These are phyloP conservation scores for Heteromeles arbutifolia DNA, from an alignment of 306 rosid genomes.

Conservation along the genomic window DNA sequence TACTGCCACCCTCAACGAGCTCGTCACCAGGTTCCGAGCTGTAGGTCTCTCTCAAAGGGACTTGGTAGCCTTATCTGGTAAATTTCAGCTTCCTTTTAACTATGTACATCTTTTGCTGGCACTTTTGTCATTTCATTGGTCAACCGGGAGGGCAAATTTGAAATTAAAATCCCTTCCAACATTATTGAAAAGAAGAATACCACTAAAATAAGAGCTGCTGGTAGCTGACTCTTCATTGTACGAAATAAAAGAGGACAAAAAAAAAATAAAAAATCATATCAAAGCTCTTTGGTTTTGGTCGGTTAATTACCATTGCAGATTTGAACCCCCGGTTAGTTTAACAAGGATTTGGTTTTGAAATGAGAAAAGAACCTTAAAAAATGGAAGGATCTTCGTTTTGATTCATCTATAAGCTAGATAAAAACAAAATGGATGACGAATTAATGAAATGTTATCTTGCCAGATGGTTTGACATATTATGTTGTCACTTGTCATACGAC, in stretches of 20 bases:
- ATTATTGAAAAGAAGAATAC: neutral
- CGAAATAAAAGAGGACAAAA: neutral
- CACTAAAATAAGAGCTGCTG: neutral
- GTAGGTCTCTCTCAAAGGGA: slow-evolving; percentile 57
- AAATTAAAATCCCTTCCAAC: no score
- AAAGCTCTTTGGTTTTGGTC: neutral
- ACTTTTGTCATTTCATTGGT: neutral
- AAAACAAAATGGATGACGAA: neutral
- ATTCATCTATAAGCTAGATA: neutral
- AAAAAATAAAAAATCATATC: neutral
- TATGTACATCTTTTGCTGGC: neutral
- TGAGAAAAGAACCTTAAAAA: neutral
- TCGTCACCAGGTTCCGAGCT: slow-evolving; percentile 33
- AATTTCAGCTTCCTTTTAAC: neutral
- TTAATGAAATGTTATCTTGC: neutral
- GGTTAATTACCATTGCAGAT: neutral
- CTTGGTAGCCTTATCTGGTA: slow-evolving; percentile 89
- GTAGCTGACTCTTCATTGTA: neutral
- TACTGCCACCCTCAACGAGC: slow-evolving; percentile 27
- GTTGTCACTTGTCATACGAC: neutral
- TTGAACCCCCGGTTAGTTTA: neutral
- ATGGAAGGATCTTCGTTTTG: neutral
- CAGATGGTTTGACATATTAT: neutral
- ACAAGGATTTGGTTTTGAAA: neutral
- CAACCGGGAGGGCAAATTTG: neutral